Evolutionary conservation across 2,329 filamentous ascomycete species (phyloP), one percentile per base, ranked within the genome.

Genomic region (Aspergillus spinulosporus): DNA sequence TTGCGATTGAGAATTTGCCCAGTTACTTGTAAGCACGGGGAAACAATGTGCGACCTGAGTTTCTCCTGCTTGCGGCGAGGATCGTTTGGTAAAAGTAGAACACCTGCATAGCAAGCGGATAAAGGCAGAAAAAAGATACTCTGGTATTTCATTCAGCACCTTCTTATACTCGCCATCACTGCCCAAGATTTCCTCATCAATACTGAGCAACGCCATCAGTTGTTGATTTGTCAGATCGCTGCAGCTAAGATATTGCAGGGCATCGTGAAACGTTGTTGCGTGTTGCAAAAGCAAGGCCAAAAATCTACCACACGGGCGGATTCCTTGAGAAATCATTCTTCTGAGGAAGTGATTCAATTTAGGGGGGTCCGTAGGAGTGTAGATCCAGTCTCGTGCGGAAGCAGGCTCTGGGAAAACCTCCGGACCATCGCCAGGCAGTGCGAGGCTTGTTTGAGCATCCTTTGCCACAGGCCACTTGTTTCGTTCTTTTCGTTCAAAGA

Each of bases 361-460:
- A 4, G 84, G 84, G 11, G 82, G 77, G 42, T 80, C 74, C 12
- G 78, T 78, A 28, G 76, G 76, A 8, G 85, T 77, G 66, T 86
- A 85, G 1, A 84, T 81, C 47, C 81, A 70, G 61, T 86, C 80
- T 32, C 83, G 76, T 5, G 82, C 80, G 31, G 83, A 85, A 11
- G 73, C 70, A 6, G 84, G 82, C 53, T 83, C 79, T 4, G 82
- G 76, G 44, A 78, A 72, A 7, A 82, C 74, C 64, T 86, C 84
- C 56, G 71, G 77, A 21, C 75, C 74, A 67, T 87, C 84, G 14
- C 84, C 85, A 5, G 84, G 81, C 3, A 83, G 62, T 14, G 68
- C 64, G 44, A 63, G 59, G 44, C 63, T 67, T 12, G 45, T 46
- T 26, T 62, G 49, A 37, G 59, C 60, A 60, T 6, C 61, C 39